A percentile compares a stretch with the other conserved stretches of the same genome.
These are phyloP conservation scores for Trichoderma afroharzianum DNA, from an alignment of 2,329 filamentous ascomycete genomes.

Conservation along the genomic window DNA sequence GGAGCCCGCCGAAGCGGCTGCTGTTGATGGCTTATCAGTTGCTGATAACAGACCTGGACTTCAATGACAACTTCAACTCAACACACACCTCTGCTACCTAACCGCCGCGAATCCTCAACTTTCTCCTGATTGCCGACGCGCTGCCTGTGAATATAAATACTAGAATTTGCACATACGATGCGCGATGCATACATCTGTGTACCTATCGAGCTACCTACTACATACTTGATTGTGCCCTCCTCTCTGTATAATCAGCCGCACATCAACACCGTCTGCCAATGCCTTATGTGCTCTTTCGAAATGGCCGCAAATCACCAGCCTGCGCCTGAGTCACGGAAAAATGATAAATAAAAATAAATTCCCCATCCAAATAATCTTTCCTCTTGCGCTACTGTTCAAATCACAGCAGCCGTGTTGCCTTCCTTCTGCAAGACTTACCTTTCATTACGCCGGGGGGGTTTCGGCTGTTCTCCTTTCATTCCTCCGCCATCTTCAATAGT, in stretches of 20 bases:
- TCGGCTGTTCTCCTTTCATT: background rate
- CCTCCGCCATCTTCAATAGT: background rate
- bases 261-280: conserved; percentile 9
- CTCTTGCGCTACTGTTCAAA: background rate
- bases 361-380: conserved; percentile 10
- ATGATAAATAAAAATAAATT: background rate
- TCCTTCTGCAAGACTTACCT: conserved; percentile 9
- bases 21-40: background rate
- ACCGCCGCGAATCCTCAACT: background rate
- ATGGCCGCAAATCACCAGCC: conserved; percentile 17
- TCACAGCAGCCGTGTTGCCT: background rate
- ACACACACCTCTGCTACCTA: too few relatives aligned
- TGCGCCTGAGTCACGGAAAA: conserved; percentile 4
- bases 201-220: conserved; percentile 1
- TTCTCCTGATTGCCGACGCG: background rate
- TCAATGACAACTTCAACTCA: background rate
- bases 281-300: conserved; percentile 4
- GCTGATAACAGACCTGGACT: background rate
- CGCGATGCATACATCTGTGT: background rate
- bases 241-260: conserved; percentile 3
- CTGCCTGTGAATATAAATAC: background rate
- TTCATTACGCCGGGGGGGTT: background rate
- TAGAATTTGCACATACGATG: background rate
- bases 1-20: background rate
- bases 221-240: background rate